Percentiles rank a stretch among this genome's conserved stretches.
phyloP scores from a whole-genome alignment of 768 basidiomycete species.

The Tylopilus felleus region DNA sequence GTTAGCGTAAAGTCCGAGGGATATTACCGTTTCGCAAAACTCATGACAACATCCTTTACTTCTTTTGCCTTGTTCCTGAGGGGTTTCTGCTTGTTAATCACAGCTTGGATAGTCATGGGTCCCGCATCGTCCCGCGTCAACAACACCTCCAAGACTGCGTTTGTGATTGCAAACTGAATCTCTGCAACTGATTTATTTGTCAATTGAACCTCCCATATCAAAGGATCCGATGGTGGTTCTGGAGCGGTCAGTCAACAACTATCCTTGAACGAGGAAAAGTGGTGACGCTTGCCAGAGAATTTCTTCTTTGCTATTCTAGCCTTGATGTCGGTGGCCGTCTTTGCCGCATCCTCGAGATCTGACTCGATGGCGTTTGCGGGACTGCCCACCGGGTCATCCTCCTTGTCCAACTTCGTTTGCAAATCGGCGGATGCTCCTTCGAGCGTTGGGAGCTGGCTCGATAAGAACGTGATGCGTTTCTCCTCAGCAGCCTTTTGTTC shows the following conservation, averaged over 20 bases:
- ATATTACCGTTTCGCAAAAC: conserved; percentile 18
- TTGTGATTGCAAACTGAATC: neutral
- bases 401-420: neutral
- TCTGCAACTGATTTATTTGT: conserved; percentile 2
- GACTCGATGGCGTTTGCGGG: conserved; percentile 7
- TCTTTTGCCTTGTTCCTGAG: conserved; percentile 3
- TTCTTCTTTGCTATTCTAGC: conserved; percentile 18
- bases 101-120: conserved; percentile 14
- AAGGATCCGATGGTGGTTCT: conserved; percentile 10
- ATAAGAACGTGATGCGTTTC: conserved; percentile 22
- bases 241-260: neutral
- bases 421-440: conserved; percentile 7
- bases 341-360: conserved; percentile 17
- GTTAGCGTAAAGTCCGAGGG: neutral
- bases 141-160: conserved; percentile 9
- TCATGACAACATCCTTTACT: neutral
- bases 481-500: conserved; percentile 22
- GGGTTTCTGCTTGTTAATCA: conserved; percentile 1
- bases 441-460: conserved; percentile 13
- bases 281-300: conserved; percentile 19
- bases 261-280: neutral
- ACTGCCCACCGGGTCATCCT: neutral
- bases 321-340: conserved; percentile 6
- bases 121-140: conserved; percentile 12
- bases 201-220: neutral